Evolutionary conservation across 2,329 filamentous ascomycete genomes (phyloP).

Genomic region (Diaporthe ilicicola): DNA sequence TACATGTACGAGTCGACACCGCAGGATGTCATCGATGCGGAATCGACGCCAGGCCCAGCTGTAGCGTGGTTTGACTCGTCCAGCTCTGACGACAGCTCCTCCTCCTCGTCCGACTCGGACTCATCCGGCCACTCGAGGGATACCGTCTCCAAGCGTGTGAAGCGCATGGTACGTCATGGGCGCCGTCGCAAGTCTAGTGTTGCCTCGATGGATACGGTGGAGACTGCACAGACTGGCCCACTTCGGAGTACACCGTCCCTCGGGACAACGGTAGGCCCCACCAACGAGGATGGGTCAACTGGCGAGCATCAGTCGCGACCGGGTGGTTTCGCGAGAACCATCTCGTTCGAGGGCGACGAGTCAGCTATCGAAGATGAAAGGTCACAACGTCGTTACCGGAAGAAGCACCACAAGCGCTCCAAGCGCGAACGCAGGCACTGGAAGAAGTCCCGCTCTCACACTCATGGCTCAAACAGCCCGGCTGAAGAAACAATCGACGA

Average conservation of each 20-base stretch:
- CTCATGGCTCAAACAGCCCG: slow-evolving; percentile 39
- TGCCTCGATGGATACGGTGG: slow-evolving; percentile 69
- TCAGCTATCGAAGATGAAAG: slow-evolving; percentile 57
- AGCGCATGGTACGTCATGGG: slow-evolving; percentile 75
- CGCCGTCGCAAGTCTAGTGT: slow-evolving; percentile 81
- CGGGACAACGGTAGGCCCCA: slow-evolving; percentile 46
- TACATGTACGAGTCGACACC: slow-evolving; percentile 94
- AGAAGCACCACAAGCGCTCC: slow-evolving; percentile 47
- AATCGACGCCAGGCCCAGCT: slow-evolving; percentile 84
- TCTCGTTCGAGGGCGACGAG: slow-evolving; percentile 50
- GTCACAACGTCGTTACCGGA: slow-evolving; percentile 42
- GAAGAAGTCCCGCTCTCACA: slow-evolving; percentile 52
- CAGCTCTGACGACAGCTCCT: slow-evolving; percentile 62
- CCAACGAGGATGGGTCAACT: slow-evolving; percentile 48
- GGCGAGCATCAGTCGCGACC: slow-evolving; percentile 50
- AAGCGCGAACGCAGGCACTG: slow-evolving; percentile 54
- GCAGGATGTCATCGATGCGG: slow-evolving; percentile 91
- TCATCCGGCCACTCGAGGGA: slow-evolving; percentile 66
- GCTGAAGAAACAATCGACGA: slow-evolving; percentile 46
- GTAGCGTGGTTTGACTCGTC: slow-evolving; percentile 83
- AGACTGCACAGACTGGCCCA: slow-evolving; percentile 39
- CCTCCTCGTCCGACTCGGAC: slow-evolving; percentile 74
- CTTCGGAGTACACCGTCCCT: slow-evolving; percentile 52
- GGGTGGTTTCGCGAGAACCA: slow-evolving; percentile 45
- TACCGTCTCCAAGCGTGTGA: slow-evolving; percentile 79